Conservation (phyloP, 2,329 filamentous ascomycete genomes). For the Westerdykella aurantiaca region DNA sequence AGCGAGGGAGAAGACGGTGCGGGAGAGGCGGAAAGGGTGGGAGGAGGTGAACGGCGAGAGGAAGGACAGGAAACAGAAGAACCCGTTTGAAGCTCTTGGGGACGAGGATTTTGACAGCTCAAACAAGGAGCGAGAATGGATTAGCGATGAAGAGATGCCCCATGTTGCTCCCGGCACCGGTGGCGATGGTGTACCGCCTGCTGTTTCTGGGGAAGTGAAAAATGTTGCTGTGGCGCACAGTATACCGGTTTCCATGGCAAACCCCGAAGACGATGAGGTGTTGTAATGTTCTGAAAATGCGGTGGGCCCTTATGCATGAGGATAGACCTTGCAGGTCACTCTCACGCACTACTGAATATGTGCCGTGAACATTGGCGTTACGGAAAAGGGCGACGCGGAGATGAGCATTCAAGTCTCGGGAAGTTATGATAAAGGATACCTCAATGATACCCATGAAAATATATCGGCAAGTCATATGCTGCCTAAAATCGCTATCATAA, state of each 20-base stretch:
- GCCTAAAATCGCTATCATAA: too few relatives aligned
- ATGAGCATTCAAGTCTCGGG: too few relatives aligned
- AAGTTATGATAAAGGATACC: too few relatives aligned
- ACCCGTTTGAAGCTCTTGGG: conserved; percentile 14
- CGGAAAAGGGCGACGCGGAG: too few relatives aligned
- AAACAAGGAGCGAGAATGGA: conserved; percentile 19
- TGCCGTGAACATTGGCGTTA: too few relatives aligned
- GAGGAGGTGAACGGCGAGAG: conserved; percentile 32
- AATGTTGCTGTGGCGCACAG: conserved; percentile 10
- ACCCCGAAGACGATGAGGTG: conserved; percentile 21
- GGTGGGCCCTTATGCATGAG: too few relatives aligned
- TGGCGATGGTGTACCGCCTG: conserved; percentile 1
- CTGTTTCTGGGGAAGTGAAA: conserved; percentile 13
- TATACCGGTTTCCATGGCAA: conserved; percentile 13
- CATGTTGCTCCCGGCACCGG: conserved; percentile 7
- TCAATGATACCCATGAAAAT: too few relatives aligned
- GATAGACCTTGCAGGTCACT: too few relatives aligned
- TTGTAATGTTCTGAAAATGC: conserved; percentile 10
- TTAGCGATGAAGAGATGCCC: conserved; percentile 29
- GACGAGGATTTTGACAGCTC: conserved; percentile 9
- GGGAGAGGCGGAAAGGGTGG: conserved; percentile 43
- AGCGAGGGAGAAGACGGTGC: conserved; percentile 44
- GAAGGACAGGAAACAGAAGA: conserved; percentile 12
- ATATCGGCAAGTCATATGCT: too few relatives aligned
- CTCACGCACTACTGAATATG: too few relatives aligned